Conservation (phyloP, 306 rosid species). For the Canavalia gladiata region DNA sequence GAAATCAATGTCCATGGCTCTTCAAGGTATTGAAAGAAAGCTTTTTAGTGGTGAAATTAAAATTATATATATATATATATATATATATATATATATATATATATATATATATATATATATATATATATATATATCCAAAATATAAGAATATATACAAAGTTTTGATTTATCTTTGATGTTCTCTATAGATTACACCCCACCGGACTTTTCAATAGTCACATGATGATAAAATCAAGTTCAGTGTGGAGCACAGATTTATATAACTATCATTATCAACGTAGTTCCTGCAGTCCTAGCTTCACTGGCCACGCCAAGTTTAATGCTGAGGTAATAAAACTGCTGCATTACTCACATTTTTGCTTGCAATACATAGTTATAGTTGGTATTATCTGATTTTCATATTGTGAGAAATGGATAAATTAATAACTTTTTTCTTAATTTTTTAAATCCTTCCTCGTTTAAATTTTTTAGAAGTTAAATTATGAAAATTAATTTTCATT, state of each 20-base stretch:
- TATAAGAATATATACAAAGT: neutral
- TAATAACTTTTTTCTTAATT: neutral
- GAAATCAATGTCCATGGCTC: slow-evolving; percentile 44
- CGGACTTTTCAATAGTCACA: slow-evolving; percentile 38
- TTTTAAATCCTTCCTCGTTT: neutral
- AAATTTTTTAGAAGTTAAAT: too few species aligned
- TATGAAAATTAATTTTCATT: too few species aligned
- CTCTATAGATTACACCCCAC: slow-evolving; percentile 46
- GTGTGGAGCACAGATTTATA: slow-evolving; percentile 40
- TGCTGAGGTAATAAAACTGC: slow-evolving; percentile 47
- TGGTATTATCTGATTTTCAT: neutral
- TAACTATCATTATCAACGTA: slow-evolving; percentile 45
- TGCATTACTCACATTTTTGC: slow-evolving; percentile 7
- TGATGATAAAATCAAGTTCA: slow-evolving; percentile 52
- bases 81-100: too few species aligned
- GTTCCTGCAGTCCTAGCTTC: slow-evolving; percentile 40
- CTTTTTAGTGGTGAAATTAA: neutral
- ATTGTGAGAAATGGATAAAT: neutral
- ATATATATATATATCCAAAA: too few species aligned
- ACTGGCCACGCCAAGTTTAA: slow-evolving; percentile 36
- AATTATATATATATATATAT: neutral
- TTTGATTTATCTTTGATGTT: slow-evolving; percentile 11
- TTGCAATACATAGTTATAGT: neutral
- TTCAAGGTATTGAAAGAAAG: slow-evolving; percentile 60
- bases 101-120: neutral